Base-by-base conservation (phyloP, 257 asterid genomes). In the Avicennia marina region DNA sequence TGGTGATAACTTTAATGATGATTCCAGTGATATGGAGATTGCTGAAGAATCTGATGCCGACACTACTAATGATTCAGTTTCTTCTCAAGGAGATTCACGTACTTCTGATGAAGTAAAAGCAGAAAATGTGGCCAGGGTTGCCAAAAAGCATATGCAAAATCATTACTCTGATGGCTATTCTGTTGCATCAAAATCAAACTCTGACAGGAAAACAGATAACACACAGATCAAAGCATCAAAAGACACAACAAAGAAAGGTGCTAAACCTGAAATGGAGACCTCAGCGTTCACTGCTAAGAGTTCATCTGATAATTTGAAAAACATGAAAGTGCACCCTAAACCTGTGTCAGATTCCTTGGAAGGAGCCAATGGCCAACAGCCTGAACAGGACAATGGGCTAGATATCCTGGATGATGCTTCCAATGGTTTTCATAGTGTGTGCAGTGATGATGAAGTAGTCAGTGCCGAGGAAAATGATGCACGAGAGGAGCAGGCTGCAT, bases 11-110 rank as follows among this genome's bases (percentile, higher is more conserved):
- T 39, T 53, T 41, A 76, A 63, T 57, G 79, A 64, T 56, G 71
- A 62, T 69, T 64, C 80, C 57, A 60, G 68, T 71, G 89, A 86
- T 78, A 68, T 77, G 80, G 90, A 70, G 55, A 78, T 69, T 48
- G 95, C 68, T 29, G 95, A 79, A 69, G 95, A 73, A 62, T 84
- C 96, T 53, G 95, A 87, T 72, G 40, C 75, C 63, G 98, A 83
- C 66, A 80, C 90, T 40, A 58, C 75, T 45, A 63, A 48, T 75
- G 94, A 72, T 66, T 90, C 95, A 5, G 84, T 81, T 56, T 84
- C 90, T 67, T 86, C 89, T 63, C 87, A 77, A 42, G 88, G 90
- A 20, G 87, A 72, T 70, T 53, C 78, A 34, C 84, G 64, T 56
- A 65, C 65, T 24, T 78, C 77, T 26, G 93, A 90, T 15, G 94